phyloP scores from a whole-genome alignment of 371 early-diverging fungal genomes.

The Apophysomyces ossiformis region DNA sequence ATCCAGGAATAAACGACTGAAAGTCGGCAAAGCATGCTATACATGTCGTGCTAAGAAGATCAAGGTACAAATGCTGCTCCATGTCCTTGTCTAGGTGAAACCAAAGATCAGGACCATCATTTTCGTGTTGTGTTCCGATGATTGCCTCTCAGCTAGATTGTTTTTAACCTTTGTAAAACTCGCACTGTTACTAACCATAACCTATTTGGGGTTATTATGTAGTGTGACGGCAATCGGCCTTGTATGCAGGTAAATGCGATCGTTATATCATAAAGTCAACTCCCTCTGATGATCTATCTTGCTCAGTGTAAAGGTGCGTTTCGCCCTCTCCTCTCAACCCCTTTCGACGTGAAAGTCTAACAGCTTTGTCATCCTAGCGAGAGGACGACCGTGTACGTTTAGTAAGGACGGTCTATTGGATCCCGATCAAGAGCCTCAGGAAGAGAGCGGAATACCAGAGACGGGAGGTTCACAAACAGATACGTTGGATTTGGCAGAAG shows the following conservation, averaged over 20 bases:
- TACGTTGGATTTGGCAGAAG: conserved; percentile 8
- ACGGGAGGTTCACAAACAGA: background rate
- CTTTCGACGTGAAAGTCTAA: background rate
- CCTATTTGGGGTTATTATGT: conserved; percentile 11
- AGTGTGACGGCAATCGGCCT: conserved; percentile 58
- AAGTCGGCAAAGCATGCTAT: conserved; percentile 51
- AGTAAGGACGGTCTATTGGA: conserved; percentile 31
- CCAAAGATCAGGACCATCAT: background rate
- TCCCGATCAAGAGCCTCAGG: conserved; percentile 13
- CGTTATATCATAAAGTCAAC: background rate
- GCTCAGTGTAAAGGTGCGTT: conserved; percentile 24
- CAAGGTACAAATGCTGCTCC: conserved; percentile 33
- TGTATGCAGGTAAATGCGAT: conserved; percentile 56
- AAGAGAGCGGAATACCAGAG: background rate
- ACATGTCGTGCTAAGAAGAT: conserved; percentile 57
- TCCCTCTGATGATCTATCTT: conserved; percentile 6
- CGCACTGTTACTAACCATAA: background rate
- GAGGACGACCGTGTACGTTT: conserved; percentile 34
- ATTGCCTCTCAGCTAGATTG: background rate
- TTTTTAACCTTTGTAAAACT: background rate
- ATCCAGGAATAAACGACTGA: conserved; percentile 41
- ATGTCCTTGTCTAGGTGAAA: background rate
- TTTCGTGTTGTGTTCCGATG: background rate
- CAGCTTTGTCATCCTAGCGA: conserved; percentile 20
- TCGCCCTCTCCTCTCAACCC: too few relatives aligned